These are phyloP conservation scores for Trichoderma breve DNA, from an alignment of 2,329 filamentous ascomycete species.

Conservation along the genomic window DNA sequence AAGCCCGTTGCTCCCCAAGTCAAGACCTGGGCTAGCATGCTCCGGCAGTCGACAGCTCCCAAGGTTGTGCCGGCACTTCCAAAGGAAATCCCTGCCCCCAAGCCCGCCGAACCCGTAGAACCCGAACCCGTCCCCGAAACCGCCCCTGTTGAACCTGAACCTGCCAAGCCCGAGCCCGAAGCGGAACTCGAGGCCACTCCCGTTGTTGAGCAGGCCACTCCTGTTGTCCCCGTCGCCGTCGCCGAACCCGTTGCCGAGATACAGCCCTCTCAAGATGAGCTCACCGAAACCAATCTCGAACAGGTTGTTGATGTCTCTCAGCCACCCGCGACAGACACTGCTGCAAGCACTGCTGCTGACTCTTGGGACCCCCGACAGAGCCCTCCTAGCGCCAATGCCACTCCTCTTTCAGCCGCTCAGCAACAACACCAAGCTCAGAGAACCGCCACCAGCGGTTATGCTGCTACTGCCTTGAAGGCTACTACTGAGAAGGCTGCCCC, in stretches of 20 bases:
- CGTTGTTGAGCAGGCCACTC: slow-evolving; percentile 33
- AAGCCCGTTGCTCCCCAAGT: slow-evolving; percentile 40
- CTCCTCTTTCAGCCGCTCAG: slow-evolving; percentile 63
- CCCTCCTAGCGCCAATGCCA: slow-evolving; percentile 59
- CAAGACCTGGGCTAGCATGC: slow-evolving; percentile 76
- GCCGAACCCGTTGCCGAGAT: slow-evolving; percentile 56
- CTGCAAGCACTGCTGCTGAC: slow-evolving; percentile 84
- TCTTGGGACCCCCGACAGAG: slow-evolving; percentile 71
- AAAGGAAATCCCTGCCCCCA: slow-evolving; percentile 48
- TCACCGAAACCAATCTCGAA: slow-evolving; percentile 91
- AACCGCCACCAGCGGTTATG: slow-evolving; percentile 63
- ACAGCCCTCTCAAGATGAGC: slow-evolving; percentile 71
- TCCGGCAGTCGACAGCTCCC: slow-evolving; percentile 57
- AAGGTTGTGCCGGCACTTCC: slow-evolving; percentile 57
- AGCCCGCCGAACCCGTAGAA: slow-evolving; percentile 37
- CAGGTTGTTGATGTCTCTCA: slow-evolving; percentile 80
- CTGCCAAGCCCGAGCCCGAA: slow-evolving; percentile 35
- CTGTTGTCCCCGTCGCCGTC: slow-evolving; percentile 27
- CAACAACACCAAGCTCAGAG: slow-evolving; percentile 59
- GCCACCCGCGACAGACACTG: slow-evolving; percentile 75
- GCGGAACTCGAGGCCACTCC: slow-evolving; percentile 37
- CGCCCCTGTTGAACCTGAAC: slow-evolving; percentile 35
- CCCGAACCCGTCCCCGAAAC: slow-evolving; percentile 30
- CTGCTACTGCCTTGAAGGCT: slow-evolving; percentile 78
- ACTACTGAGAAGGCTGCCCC: slow-evolving; percentile 55